Evolutionary conservation across 495 filamentous ascomycete genomes (phyloP), one percentile per base, ranked within the genome.

Genomic region (Barbatosphaeria neglecta): DNA sequence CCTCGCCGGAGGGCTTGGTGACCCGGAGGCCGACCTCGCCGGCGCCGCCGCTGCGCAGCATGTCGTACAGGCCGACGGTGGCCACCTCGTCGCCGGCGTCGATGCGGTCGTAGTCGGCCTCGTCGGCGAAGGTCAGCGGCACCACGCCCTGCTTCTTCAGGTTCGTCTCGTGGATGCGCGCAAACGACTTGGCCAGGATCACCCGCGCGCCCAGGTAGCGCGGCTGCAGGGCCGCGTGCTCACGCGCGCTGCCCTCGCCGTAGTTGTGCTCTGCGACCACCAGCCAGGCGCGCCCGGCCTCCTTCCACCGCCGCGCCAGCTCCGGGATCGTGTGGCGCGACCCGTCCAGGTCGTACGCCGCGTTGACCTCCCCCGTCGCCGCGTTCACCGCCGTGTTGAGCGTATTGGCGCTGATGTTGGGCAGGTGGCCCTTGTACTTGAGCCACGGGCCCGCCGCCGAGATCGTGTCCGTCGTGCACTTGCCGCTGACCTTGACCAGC

Each of bases 61-160:
- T 81, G 42, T 95, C 84, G 51, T 84, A 82, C 50, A 97, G 63
- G 0, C 92, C 92, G 19, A 84, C 74, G 0, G 90, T 95, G 7
- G 65, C 69, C 24, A 96, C 86, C 45, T 79, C 69, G 60, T 98
- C 92, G 50, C 87, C 85, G 1, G 87, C 86, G 27, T 74, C 67
- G 40, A 98, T 81, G 43, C 65, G 64, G 50, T 90, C 87, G 60
- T 98, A 98, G 60, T 97, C 93, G n/a, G 67, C 69, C 58, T 85
- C 84, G 57, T 92, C 73, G 2, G 68, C 86, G 56, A 98, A 95
- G 0, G 86, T 93, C 50, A 98, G 67, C 0, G 92, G 92, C 18
- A 96, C 88, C 15, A 98, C 84, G 48, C 92, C 92, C 71, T 98
- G 92, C 73, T 98, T 97, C 81, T 98, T 98, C 24, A 98, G 69